Percentiles rank a stretch among this genome's conserved stretches.
Conservation (phyloP, 2,329 filamentous ascomycete species). For the Neospermospora avenae region DNA sequence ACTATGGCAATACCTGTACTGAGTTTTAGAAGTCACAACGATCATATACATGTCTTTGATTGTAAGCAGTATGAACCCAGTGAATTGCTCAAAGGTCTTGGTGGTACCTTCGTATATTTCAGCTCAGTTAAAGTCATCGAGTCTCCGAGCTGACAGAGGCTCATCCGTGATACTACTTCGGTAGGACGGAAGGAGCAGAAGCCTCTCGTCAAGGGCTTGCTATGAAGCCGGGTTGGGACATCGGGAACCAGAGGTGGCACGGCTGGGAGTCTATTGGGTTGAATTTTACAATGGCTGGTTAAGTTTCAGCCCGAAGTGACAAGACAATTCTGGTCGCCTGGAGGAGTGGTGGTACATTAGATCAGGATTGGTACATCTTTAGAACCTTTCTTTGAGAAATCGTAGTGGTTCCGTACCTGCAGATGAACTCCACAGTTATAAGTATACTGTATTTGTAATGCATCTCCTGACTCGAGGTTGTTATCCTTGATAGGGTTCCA, state of each 20-base stretch:
- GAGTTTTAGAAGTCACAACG: no score
- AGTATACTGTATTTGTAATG: no score
- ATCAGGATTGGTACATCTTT: not conserved
- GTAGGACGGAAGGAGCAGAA: not conserved
- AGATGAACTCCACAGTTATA: no score
- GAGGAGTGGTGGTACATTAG: not conserved
- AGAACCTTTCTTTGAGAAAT: not conserved
- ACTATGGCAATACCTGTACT: no score
- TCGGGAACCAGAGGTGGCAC: not conserved
- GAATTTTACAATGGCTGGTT: not conserved
- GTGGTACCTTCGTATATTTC: not conserved
- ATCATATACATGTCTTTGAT: no score
- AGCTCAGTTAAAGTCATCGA: not conserved
- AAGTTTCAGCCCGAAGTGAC: not conserved
- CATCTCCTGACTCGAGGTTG: no score
- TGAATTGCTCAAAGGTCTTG: no score
- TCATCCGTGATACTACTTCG: not conserved
- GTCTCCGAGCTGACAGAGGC: not conserved
- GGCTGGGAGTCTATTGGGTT: not conserved
- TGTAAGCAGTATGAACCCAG: no score
- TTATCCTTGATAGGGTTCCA: no score
- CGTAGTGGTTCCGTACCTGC: no score
- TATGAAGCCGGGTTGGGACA: not conserved
- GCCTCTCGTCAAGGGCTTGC: not conserved
- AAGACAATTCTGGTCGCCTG: not conserved